Conservation (phyloP, 2,329 filamentous ascomycete species). For the Cercospora janseana region DNA sequence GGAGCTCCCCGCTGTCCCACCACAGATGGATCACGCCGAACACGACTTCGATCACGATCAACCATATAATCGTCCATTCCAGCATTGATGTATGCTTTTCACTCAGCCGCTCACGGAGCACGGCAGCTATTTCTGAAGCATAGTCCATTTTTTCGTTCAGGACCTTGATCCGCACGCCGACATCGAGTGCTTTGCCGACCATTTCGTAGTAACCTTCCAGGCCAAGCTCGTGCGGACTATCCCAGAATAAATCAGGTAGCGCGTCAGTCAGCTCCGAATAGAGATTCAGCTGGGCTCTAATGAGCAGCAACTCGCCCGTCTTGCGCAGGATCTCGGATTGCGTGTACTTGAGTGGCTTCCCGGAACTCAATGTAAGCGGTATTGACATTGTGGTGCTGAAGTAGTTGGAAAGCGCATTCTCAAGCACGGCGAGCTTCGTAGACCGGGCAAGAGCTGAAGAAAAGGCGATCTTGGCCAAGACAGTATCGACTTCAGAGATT, state of each 20-base stretch:
- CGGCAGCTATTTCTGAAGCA: slow-evolving; percentile 88
- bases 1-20: slow-evolving; percentile 55
- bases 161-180: slow-evolving; percentile 83
- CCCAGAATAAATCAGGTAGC: slow-evolving; percentile 95
- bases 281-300: slow-evolving; percentile 90
- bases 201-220: slow-evolving; percentile 94
- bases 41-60: slow-evolving; percentile 88
- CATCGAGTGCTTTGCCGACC: slow-evolving; percentile 84
- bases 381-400: slow-evolving; percentile 84
- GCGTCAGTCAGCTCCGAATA: slow-evolving; percentile 96
- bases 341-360: slow-evolving; percentile 61
- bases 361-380: slow-evolving; percentile 71
- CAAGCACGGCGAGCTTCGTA: slow-evolving; percentile 89
- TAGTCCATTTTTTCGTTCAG: slow-evolving; percentile 98
- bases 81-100: slow-evolving; percentile 85
- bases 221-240: slow-evolving; percentile 80
- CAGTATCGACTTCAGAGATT: slow-evolving; percentile 51
- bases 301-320: slow-evolving; percentile 84
- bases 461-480: slow-evolving; percentile 92
- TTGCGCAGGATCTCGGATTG: slow-evolving; percentile 84
- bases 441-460: slow-evolving; percentile 89
- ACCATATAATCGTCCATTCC: slow-evolving; percentile 92
- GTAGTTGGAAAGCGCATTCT: slow-evolving; percentile 77
- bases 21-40: slow-evolving; percentile 78
- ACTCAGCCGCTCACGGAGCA: slow-evolving; percentile 70